Percentiles rank a stretch among this genome's conserved stretches.
Conservation (phyloP, 2,329 filamentous ascomycete species). For the Pseudogymnoascus sp. region DNA sequence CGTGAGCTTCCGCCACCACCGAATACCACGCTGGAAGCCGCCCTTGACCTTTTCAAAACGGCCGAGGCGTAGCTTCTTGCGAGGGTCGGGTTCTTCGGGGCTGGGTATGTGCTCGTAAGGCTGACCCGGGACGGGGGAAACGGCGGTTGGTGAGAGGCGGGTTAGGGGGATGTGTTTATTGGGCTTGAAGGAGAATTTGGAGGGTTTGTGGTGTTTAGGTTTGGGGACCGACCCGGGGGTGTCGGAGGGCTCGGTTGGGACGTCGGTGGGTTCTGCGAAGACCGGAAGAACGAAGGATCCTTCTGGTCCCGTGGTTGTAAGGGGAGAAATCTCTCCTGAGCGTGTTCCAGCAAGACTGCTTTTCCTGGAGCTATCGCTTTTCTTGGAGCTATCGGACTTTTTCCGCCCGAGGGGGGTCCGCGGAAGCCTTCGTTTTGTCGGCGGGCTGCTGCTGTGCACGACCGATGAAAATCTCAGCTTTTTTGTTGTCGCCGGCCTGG, state of each 20-base stretch:
- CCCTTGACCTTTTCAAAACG: not conserved
- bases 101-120: not conserved
- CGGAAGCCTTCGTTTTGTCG: not conserved
- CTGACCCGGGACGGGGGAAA: not conserved
- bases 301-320: not conserved
- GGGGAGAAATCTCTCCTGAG: not conserved
- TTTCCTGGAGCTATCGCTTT: not conserved
- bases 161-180: not conserved
- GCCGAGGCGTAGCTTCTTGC: not conserved
- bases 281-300: not conserved
- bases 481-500: not conserved
- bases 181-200: not conserved
- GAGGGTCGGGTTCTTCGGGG: not conserved
- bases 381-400: not conserved
- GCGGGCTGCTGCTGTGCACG: not conserved
- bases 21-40: not conserved
- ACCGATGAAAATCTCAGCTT: not conserved
- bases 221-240: not conserved
- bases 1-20: constrained; percentile 15
- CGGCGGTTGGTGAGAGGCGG: not conserved
- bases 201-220: not conserved
- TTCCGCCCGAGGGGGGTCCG: not conserved
- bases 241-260: not conserved
- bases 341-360: not conserved
- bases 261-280: not conserved